Evolutionary conservation across 1,284 basidiomycete genomes (phyloP), one percentile per base, ranked within the genome.

Genomic region (Sanghuangporus baumii): DNA sequence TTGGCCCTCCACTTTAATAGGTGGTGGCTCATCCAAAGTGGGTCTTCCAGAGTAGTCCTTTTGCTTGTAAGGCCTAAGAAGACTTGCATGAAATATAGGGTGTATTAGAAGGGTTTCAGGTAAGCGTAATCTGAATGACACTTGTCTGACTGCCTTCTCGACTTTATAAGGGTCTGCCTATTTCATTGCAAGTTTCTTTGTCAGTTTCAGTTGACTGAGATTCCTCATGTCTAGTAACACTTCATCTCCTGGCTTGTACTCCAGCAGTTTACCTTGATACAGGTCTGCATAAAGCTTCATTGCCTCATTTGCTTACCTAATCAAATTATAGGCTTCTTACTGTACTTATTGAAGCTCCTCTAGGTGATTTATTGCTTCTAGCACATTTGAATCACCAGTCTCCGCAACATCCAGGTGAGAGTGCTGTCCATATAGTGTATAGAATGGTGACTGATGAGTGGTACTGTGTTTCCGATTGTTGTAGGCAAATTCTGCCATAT

Each of bases 401-500:
- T 18, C 20, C 16, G 0, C 20, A 16, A 51, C 12, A 9, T 51
- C 48, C 2, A 26, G n/a, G n/a, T 20, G n/a, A 1, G 48, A 18
- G 7, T 51, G n/a, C 26, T 4, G 16, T 51, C 26, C 7, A 26
- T 51, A 51, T 12, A 51, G 20, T 14, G 20, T 51, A 14, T 26
- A 31, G 20, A 51, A 51, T 51, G 48, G 48, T 46, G 43, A 46
- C 20, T 46, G 43, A 46, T 18, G 11, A 20, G 11, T 46, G 0
- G 43, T 18, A 2, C 12, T 14, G 16, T 46, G n/a, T 12, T 46
- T 12, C 20, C 43, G 0, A 67, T 62, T 48, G 34, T 66, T 7
- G 31, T 67, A 67, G 3, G 62, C 55, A 47, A 70, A 71, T 55
- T 71, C 67, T n/a, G 69, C 67, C 12, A 72, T 26, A 0, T 72